Evolutionary conservation across 2,329 filamentous ascomycete genomes (phyloP), one percentile per base, ranked within the genome.

Genomic region (Drechslerella stenobrocha): DNA sequence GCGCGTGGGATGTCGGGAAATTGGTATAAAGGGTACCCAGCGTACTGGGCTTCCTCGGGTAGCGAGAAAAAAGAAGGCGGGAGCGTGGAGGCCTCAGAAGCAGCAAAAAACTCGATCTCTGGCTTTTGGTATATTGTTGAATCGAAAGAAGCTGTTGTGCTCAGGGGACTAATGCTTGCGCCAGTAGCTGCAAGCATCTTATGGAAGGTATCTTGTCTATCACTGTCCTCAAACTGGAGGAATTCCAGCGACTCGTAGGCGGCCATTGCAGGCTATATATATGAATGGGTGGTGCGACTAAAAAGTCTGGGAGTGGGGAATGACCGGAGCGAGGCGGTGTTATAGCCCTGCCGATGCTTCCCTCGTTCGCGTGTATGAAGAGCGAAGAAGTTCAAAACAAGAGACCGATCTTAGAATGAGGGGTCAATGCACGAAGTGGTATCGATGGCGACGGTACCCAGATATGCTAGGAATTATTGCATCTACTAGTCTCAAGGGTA

Each of bases 181-280:
- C 63, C 63, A n/a, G 63, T 67, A 35, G 63, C 63, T 55, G 63
- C 55, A 35, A 67, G 63, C 63, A 67, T 67, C 63, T 67, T 67
- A 67, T 67, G 55, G 18, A 67, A 67, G 7, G 63, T 67, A 37
- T 67, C 63, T 52, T 67, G 63, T 52, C 63, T 67, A 26, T 67
- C 63, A 51, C 48, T 50, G 50, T 67, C 63, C 48, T 67, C 63
- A 50, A 67, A 67, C 45, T 67, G 63, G 35, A 67, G 34, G 44
- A 67, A 67, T 40, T 66, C 61, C 47, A 66, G 57, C 35, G 63
- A 67, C 50, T 67, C 63, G 63, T 67, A 67, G 46, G 44, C 28
- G 55, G 63, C 63, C 63, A 67, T 66, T 50, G 53, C 53, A 52
- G 46, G 37, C 52, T 44, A 60, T 67, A 55, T 60, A 60, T 51